Conservation (phyloP, 352 stramenopile species). For the Globisporangium takayamanum region DNA sequence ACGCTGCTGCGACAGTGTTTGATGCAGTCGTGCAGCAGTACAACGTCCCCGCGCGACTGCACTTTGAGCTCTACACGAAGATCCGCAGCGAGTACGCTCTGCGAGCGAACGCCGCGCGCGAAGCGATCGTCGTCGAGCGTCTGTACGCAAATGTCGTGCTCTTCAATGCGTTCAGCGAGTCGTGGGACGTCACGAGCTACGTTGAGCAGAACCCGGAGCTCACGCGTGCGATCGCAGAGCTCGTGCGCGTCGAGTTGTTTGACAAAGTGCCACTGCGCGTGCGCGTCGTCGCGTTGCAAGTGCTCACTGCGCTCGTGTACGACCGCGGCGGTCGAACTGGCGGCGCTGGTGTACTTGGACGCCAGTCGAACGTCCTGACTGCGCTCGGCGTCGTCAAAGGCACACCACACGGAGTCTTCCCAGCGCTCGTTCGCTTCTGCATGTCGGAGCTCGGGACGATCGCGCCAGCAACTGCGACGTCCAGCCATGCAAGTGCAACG, state of each 20-base stretch:
- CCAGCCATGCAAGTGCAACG: not conserved
- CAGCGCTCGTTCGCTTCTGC: constrained; percentile 74
- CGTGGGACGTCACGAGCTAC: constrained; percentile 70
- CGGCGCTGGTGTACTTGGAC: constrained; percentile 60
- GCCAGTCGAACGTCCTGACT: constrained; percentile 75
- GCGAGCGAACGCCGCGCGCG: constrained; percentile 22
- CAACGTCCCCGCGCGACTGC: constrained; percentile 51
- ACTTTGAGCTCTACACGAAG: constrained; percentile 67
- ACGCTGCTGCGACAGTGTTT: constrained; percentile 34
- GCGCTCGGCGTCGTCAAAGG: constrained; percentile 75
- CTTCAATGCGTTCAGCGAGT: constrained; percentile 73
- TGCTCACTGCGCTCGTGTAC: constrained; percentile 74
- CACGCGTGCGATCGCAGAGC: constrained; percentile 59
- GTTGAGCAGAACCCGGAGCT: constrained; percentile 76
- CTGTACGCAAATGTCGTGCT: constrained; percentile 63
- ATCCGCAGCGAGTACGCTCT: constrained; percentile 44
- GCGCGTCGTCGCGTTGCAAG: constrained; percentile 53
- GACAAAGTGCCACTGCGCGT: constrained; percentile 54
- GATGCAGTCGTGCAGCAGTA: constrained; percentile 48
- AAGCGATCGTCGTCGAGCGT: constrained; percentile 60
- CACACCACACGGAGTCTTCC: constrained; percentile 71
- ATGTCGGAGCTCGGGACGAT: constrained; percentile 59
- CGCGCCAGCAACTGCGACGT: constrained; percentile 2
- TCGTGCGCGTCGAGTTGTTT: constrained; percentile 66
- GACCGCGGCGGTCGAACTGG: constrained; percentile 60